Percentiles rank a stretch among this genome's conserved stretches.
Evolutionary conservation across 176 grass and related monocot genomes (phyloP).

Genomic region (Oryza officinalis): DNA sequence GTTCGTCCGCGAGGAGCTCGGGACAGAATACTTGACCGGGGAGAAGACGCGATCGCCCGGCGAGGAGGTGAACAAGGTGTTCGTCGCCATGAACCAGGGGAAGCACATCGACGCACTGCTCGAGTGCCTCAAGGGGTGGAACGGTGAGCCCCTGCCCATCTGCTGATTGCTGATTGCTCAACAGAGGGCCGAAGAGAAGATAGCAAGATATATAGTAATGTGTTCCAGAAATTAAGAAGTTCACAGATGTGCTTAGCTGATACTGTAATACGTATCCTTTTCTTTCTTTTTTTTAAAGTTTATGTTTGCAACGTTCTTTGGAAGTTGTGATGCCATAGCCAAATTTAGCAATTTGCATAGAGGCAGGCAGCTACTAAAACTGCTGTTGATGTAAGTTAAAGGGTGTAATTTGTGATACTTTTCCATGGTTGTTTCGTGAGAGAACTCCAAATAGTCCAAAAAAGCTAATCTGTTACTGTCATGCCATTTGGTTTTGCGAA

Average conservation of each 20-base stretch:
- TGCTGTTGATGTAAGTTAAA: constrained; percentile 11
- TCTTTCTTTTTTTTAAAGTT: not conserved
- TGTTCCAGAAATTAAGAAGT: constrained; percentile 8
- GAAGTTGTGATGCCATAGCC: not conserved
- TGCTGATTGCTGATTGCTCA: constrained; percentile 37
- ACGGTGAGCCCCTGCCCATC: constrained; percentile 67
- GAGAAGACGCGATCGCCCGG: constrained; percentile 73
- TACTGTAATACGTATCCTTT: not conserved
- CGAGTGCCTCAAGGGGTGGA: constrained; percentile 83
- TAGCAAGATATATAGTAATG: not conserved
- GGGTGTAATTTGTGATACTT: not conserved
- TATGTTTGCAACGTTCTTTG: not conserved
- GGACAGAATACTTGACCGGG: constrained; percentile 54
- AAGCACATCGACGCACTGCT: constrained; percentile 68
- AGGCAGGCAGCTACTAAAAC: not conserved
- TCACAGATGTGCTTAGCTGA: constrained; percentile 11
- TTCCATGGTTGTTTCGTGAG: not conserved
- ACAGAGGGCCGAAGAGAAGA: not conserved
- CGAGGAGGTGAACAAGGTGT: constrained; percentile 77
- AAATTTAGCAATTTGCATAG: constrained; percentile 4
- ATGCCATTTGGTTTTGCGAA: not conserved
- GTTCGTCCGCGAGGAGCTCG: constrained; percentile 71
- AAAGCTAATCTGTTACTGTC: not conserved
- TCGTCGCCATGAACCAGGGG: constrained; percentile 59
- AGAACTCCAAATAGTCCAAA: not conserved